Conservation (phyloP, 116 monocot species). For the Cymodocea nodosa region DNA sequence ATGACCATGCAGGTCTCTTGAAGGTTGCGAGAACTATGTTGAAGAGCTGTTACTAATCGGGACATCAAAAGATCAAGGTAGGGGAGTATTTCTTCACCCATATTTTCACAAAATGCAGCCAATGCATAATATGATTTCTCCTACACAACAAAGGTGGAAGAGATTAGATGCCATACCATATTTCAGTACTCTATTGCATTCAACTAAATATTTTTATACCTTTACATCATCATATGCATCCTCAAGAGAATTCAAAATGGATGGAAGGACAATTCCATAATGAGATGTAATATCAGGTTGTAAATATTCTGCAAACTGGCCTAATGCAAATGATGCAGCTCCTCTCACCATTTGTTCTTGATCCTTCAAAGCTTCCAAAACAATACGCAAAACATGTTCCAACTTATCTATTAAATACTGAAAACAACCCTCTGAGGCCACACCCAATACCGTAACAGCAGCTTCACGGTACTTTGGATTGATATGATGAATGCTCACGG, state of each 20-base stretch:
- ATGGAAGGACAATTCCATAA: conserved; percentile 70
- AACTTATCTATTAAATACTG: conserved; percentile 24
- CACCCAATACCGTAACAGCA: conserved; percentile 79
- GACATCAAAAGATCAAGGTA: conserved; percentile 88
- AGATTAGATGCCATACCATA: background rate
- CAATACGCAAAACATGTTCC: conserved; percentile 64
- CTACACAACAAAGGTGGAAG: conserved; percentile 24
- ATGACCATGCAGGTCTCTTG: conserved; percentile 94
- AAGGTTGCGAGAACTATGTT: conserved; percentile 55
- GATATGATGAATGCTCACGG: conserved; percentile 40
- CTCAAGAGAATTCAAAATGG: conserved; percentile 75
- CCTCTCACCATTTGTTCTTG: conserved; percentile 95
- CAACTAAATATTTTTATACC: conserved; percentile 31
- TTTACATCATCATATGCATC: conserved; percentile 95
- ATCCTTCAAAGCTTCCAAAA: conserved; percentile 78
- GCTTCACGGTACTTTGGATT: conserved; percentile 87
- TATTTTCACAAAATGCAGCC: conserved; percentile 98
- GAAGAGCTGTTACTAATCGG: conserved; percentile 48
- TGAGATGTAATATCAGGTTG: conserved; percentile 89
- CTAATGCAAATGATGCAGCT: conserved; percentile 94
- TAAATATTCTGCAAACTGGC: conserved; percentile 92
- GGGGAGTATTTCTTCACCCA: conserved; percentile 90
- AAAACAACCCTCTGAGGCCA: conserved; percentile 85
- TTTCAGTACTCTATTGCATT: background rate
- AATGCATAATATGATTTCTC: conserved; percentile 98